Base-by-base conservation (phyloP, 805 yeast genomes). In the Hemisphaericaspora nanyangensis region DNA sequence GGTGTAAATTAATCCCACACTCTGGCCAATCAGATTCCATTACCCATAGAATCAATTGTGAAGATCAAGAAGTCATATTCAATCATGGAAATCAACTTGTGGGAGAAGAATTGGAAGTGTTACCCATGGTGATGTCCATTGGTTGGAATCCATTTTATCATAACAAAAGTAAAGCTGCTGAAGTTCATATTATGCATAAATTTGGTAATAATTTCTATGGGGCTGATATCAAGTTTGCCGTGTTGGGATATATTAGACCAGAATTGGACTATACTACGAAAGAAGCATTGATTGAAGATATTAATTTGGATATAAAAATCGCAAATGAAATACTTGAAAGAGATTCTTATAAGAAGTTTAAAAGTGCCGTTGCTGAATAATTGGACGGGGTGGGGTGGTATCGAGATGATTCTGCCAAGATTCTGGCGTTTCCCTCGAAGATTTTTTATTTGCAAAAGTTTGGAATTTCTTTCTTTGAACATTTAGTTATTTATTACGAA, bases 61-160 rank as follows among this genome's bases (percentile, higher is more conserved):
- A 57, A 35, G 68, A 62, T 1, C 48, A 50, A 16, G 47, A 49
- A 20, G 45, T 64, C 12, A 72, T 64, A 27, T 77, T 82, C 55
- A 83, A 79, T 42, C 78, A 76, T 52, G 96, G 96, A 1, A 47
- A 58, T 5, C 50, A 60, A 7, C 61, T 89, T 34, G 22, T 40
- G n/a, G 40, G 37, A 1, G 76, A 72, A 29, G 63, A 72, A 2
- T 70, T 70, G 36, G 61, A 63, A 15, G 72, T 71, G 1, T 65
- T 79, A 18, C 97, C 97, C 0, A 88, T 89, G 82, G 99, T 93
- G 7, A 83, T 91, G 86, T 86, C 96, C 7, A 73, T 93, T 15
- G 99, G 99, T 1, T 87, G 89, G 85, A 93, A 93, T 56, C 98
- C 99, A 28, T 91, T 82, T 57, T 93, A 79, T 64, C 76, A 80